Base-by-base conservation (phyloP, 192 early-diverging fungal genomes). In the Coemansia sp. region DNA sequence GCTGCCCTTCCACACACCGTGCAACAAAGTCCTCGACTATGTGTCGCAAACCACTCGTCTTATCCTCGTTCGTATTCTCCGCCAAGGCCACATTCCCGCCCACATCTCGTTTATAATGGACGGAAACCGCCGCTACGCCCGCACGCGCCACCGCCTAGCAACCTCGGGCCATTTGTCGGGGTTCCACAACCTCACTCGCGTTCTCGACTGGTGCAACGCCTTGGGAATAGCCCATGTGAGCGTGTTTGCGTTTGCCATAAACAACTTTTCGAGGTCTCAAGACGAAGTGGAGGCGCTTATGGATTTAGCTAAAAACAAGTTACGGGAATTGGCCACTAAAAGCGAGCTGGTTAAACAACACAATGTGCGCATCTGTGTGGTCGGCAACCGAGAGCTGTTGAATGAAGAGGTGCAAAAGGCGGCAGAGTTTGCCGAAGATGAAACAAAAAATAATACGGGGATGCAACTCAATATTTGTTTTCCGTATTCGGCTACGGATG, bases 81-180 rank as follows among this genome's bases (percentile, higher is more conserved):
- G 68, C 38, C 82, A 88, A 40, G 95, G 96, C 6, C 86, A 89
- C 1, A 84, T 99, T 11, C 97, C 97, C 3, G 72, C 82, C 22
- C 97, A 99, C 71, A 83, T 98, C 14, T 95, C 89, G 2, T 94
- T 99, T 69, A 91, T 99, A 47, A 94, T 99, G 90, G 97, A 99
- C 70, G 97, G 97, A 7, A 99, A 99, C 80, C 82, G 97, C 34
- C 87, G 97, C 25, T 99, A 85, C 71, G 96, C 94, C 23, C 85
- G 82, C 40, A 88, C 87, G 51, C 71, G 74, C 2, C 50, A 71
- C 5, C 67, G 85, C 52, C 77, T 84, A 36, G 74, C 82, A 26
- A 72, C 69, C 17, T 52, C 80, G 5, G 97, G 95, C 7, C 94
- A 99, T 69, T 81, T 86, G 20, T 83, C 82, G 15, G 97, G 97